These are phyloP conservation scores for Metschnikowia cubensis DNA, from an alignment of 805 yeast species.

Conservation along the genomic window DNA sequence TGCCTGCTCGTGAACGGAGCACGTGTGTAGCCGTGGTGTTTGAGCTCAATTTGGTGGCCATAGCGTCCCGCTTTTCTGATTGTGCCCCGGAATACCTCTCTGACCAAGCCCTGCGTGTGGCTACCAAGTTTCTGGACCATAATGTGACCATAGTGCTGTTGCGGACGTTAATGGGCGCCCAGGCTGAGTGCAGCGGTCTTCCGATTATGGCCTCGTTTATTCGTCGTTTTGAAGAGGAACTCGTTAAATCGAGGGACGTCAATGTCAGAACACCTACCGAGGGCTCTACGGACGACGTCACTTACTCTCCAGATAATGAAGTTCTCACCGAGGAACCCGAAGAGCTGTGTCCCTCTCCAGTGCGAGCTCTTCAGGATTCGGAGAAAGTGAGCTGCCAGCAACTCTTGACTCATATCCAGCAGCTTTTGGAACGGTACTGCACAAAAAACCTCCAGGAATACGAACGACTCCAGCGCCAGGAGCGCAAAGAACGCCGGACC, in stretches of 20 bases:
- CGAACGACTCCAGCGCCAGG: not conserved
- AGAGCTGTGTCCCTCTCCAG: too few species aligned
- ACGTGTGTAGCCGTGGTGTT: slow-evolving; percentile 11
- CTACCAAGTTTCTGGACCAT: slow-evolving; percentile 4
- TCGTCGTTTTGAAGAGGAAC: slow-evolving; percentile 4
- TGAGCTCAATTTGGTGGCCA: slow-evolving; percentile 13
- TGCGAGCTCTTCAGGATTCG: too few species aligned
- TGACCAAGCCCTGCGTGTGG: slow-evolving; percentile 6
- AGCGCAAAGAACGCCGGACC: not conserved
- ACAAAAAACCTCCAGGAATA: not conserved
- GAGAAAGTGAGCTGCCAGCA: not conserved
- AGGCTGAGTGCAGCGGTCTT: slow-evolving; percentile 9
- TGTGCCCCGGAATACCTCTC: slow-evolving; percentile 7
- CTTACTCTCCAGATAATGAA: too few species aligned
- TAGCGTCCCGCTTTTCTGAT: slow-evolving; percentile 11
- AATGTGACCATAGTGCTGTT: slow-evolving; percentile 12
- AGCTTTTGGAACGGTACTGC: slow-evolving; percentile 5
- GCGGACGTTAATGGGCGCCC: not conserved
- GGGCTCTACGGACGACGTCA: too few species aligned
- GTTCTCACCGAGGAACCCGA: too few species aligned
- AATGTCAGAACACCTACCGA: too few species aligned
- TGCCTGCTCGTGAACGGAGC: slow-evolving; percentile 8
- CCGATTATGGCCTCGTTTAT: slow-evolving; percentile 46
- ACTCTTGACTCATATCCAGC: slow-evolving; percentile 2
- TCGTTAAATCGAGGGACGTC: not conserved